Evolutionary conservation across 2,329 filamentous ascomycete genomes (phyloP), one percentile per base, ranked within the genome.

Genomic region (Botrytis galanthina): DNA sequence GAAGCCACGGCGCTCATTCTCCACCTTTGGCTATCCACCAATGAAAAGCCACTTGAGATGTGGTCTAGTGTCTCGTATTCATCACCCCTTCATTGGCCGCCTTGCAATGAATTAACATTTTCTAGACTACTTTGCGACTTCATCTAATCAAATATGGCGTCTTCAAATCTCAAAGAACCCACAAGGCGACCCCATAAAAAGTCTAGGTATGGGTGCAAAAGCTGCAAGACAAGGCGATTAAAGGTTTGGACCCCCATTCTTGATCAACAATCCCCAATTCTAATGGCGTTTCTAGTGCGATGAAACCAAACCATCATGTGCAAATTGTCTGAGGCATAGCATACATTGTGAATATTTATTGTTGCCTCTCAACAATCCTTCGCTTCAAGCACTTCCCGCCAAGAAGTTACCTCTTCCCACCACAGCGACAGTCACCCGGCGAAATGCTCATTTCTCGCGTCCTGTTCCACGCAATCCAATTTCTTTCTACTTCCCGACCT

Each of bases 141-240:
- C 32, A 67, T 26, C 16, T 14, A 37, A 48, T 37, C 7, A 7
- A 10, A 37, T 8, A 67, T 67, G 63, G 32, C 44, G 9, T 51
- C 44, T 26, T 32, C 16, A 18, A 54, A 29, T 42, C 14, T 54
- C 4, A 70, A 62, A n/a, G 54, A 70, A 42, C n/a, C 59, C 10
- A 39, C 22, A 29, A 39, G 61, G 32, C 35, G 70, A 26, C 46
- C 59, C 35, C 60, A 66, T 42, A 72, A 42, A 57, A 72, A 72
- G 32, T 67, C 61, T 46, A 61, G 70, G n/a, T 72, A 72, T 14
- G 61, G 61, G 20, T 72, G 70, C n/a, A 66, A 67, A 64, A 59
- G 63, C 48, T 72, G 61, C 37, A 72, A 72, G 26, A n/a, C 48
- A 57, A 51, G n/a, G 66, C 48, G 70, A 46, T n/a, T 32, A 6